Evolutionary conservation across 495 filamentous ascomycete genomes (phyloP).

Genomic region (Collariella sp.): DNA sequence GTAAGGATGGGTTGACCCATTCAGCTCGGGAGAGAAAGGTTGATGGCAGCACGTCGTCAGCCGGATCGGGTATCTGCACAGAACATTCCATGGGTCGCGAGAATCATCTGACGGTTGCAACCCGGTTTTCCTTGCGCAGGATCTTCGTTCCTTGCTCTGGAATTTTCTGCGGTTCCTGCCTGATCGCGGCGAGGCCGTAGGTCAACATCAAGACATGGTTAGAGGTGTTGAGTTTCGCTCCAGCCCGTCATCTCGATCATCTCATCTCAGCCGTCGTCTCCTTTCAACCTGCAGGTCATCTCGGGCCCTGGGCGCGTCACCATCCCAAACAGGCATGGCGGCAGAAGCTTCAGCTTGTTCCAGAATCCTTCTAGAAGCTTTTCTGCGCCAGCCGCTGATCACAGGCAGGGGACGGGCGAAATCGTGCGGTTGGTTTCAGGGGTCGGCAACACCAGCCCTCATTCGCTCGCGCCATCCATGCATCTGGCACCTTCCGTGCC

Average conservation of each 20-base stretch:
- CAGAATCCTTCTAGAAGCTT: slow-evolving; percentile 11
- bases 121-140: too few species aligned
- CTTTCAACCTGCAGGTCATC: neutral
- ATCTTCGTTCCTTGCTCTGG: too few species aligned
- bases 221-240: too few species aligned
- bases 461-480: neutral
- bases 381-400: neutral
- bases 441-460: neutral
- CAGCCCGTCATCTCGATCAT: neutral
- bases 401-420: too few species aligned
- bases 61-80: slow-evolving; percentile 6
- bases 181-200: neutral
- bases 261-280: neutral
- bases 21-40: too few species aligned
- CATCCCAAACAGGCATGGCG: slow-evolving; percentile 6
- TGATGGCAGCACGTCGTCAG: too few species aligned
- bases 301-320: neutral
- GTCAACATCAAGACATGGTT: neutral
- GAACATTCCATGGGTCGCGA: neutral
- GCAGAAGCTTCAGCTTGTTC: neutral
- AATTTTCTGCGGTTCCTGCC: too few species aligned
- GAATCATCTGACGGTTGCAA: neutral
- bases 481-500: neutral
- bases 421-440: too few species aligned
- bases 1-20: too few species aligned